Evolutionary conservation across 176 grass and related monocot species (phyloP), one percentile per base, ranked within the genome.

Genomic region (Ensete ventricosum): DNA sequence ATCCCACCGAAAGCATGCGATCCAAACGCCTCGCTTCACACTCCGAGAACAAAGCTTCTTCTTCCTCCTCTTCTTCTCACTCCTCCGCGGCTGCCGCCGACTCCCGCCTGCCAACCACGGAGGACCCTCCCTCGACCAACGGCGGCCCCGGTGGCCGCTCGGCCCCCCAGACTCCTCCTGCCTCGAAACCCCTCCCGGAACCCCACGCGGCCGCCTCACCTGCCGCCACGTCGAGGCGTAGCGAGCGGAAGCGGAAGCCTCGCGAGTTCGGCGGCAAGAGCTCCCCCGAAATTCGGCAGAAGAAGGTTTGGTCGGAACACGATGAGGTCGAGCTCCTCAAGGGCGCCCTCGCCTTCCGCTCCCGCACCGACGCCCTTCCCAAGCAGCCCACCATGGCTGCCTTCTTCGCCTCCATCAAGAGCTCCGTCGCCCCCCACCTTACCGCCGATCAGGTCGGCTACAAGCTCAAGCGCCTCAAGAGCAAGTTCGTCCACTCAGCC

Each of bases 381-480:
- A 71, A 51, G 68, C 68, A 71, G 48, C 17, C 68, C 43, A 71
- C 68, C 16, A 9, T 71, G 9, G 50, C 17, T 14, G 48, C 17
- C 2, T 71, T 71, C 50, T 71, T 71, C 68, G 34, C 14, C 68
- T 19, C 48, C 68, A 21, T 71, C 43, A 71, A 52, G 49, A 11
- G 43, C 17, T 51, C 68, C 68, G 19, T 71, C 68, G 50, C 1
- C 68, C 14, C 68, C 0, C 79, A 90, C 83, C 76, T 92, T 20
- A 72, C 86, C 78, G 81, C 81, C 63, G 79, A 84, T 75, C 89
- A 88, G 83, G 71, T 83, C 1, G 87, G 85, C 78, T 96, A 96
- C 87, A 96, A 96, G 83, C 89, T 92, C 58, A 92, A 90, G 89
- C 87, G 87, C 22, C 85, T 92, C 76, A 96, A 96, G 85, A 82